Base-by-base conservation (phyloP, 2,329 filamentous ascomycete species). In the Alternaria tenuissima region DNA sequence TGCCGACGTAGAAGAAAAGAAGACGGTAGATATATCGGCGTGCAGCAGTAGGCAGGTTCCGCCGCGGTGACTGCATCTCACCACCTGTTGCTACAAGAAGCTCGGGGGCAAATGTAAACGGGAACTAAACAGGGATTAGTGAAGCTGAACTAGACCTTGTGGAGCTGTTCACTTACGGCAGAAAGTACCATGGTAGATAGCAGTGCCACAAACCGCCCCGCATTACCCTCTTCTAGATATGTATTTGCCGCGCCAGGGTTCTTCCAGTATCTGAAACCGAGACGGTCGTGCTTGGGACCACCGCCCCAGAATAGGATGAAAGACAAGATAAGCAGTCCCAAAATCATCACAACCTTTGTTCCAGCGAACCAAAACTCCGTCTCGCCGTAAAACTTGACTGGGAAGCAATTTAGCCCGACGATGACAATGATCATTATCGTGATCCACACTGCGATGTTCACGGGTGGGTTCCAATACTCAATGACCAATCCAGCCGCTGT, bases 21-120 rank as follows among this genome's bases (percentile, higher is more conserved):
- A 89, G 79, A 12, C 87, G 87, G 72, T 84, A 88, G 75, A 89
- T 87, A 73, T 86, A 88, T 8, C 85, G 81, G n/a, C 84, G 81
- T 0, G 84, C 85, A 1, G 87, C 87, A 18, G 80, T 84, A 16
- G 87, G 87, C 7, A 90, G 79, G 63, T 88, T 88, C 42, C 82
- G 80, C n/a, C 86, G 81, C 1, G 85, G 87, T 11, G 78, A 83
- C 63, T 85, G 78, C 81, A 87, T 87, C 67, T 89, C 87, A 11
- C 86, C 86, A 20, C 82, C 85, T 4, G 83, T 83, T 28, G 86
- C 84, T 38, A 87, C 68, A 36, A 76, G 73, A 39, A 76, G 63
- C 28, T 76, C 57, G 11, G 57, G 57, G n/a, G 57, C 57, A 55
- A 59, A 59, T 1, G 52, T 42, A 39, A 59, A 59, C 14, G 57